Evolutionary conservation across 2,329 filamentous ascomycete genomes (phyloP).

Genomic region (Ciborinia camelliae): DNA sequence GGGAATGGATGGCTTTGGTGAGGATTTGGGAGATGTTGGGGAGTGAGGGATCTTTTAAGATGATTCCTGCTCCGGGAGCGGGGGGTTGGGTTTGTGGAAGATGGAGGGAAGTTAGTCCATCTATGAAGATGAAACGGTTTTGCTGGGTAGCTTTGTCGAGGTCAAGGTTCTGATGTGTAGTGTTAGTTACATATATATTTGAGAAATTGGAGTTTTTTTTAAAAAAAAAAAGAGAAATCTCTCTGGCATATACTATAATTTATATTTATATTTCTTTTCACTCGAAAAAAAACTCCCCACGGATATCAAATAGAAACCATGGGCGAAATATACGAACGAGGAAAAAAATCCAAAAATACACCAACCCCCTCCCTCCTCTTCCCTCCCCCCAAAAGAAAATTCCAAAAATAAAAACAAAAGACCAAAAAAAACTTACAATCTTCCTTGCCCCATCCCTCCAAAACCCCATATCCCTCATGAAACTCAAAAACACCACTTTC

Average conservation of each 20-base stretch:
- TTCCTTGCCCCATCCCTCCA: conserved; percentile 71
- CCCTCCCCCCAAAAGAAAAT: not conserved
- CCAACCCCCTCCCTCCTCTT: not conserved
- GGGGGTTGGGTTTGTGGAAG: not conserved
- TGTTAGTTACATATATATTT: too few relatives aligned
- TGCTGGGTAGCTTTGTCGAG: conserved; percentile 56
- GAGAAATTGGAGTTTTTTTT: too few relatives aligned
- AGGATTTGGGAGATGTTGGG: not conserved
- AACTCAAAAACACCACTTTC: conserved; percentile 75
- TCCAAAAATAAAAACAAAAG: conserved; percentile 13
- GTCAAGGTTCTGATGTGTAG: conserved; percentile 60
- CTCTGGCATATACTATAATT: too few relatives aligned
- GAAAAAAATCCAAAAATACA: too few relatives aligned
- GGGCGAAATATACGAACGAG: not conserved
- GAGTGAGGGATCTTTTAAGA: not conserved
- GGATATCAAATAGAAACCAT: not conserved
- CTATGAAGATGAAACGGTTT: conserved; percentile 60
- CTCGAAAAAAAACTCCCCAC: not conserved
- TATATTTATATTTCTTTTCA: not conserved
- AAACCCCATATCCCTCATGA: conserved; percentile 72
- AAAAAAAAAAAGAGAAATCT: too few relatives aligned
- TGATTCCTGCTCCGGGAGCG: not conserved
- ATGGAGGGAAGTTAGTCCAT: not conserved
- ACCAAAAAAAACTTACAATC: conserved; percentile 54
- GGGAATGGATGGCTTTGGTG: not conserved